Evolutionary conservation across 192 early-diverging fungal genomes (phyloP).

Genomic region (Coemansia guatemalensis): DNA sequence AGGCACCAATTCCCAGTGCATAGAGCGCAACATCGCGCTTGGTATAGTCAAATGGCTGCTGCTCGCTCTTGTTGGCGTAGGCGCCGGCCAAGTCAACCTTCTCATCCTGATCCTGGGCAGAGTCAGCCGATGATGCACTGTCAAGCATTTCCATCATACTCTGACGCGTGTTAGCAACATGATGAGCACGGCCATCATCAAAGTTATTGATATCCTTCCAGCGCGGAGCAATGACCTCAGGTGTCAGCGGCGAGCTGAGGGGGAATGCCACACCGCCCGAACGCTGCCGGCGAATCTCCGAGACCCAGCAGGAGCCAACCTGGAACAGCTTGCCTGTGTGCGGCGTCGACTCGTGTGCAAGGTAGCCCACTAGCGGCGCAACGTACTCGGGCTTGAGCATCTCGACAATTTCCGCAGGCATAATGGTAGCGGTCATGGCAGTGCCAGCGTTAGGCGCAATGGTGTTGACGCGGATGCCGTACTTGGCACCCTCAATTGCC

Average conservation of each 20-base stretch:
- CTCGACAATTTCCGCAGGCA: slow-evolving; percentile 94
- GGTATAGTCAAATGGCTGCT: slow-evolving; percentile 69
- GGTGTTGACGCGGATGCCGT: slow-evolving; percentile 91
- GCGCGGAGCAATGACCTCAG: slow-evolving; percentile 79
- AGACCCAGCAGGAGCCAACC: slow-evolving; percentile 92
- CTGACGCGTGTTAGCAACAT: slow-evolving; percentile 56
- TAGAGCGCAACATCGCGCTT: slow-evolving; percentile 93
- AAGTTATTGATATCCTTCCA: slow-evolving; percentile 89
- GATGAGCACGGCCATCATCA: slow-evolving; percentile 92
- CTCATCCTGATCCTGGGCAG: slow-evolving; percentile 33
- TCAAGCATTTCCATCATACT: slow-evolving; percentile 54
- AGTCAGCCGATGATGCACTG: slow-evolving; percentile 49
- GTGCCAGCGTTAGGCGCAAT: slow-evolving; percentile 98
- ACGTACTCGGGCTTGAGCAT: slow-evolving; percentile 96
- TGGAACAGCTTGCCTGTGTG: slow-evolving; percentile 92
- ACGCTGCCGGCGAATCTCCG: slow-evolving; percentile 96
- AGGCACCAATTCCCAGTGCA: slow-evolving; percentile 91
- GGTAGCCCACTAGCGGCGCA: slow-evolving; percentile 88
- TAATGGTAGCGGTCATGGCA: slow-evolving; percentile 94
- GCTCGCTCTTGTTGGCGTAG: slow-evolving; percentile 57
- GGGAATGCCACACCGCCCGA: slow-evolving; percentile 93
- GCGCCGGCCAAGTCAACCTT: slow-evolving; percentile 66
- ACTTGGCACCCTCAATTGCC: slow-evolving; percentile 85
- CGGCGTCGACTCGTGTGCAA: slow-evolving; percentile 75
- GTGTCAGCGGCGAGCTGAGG: slow-evolving; percentile 71